Evolutionary conservation across 345 rosid species (phyloP).

Genomic region (Brassica cretica): DNA sequence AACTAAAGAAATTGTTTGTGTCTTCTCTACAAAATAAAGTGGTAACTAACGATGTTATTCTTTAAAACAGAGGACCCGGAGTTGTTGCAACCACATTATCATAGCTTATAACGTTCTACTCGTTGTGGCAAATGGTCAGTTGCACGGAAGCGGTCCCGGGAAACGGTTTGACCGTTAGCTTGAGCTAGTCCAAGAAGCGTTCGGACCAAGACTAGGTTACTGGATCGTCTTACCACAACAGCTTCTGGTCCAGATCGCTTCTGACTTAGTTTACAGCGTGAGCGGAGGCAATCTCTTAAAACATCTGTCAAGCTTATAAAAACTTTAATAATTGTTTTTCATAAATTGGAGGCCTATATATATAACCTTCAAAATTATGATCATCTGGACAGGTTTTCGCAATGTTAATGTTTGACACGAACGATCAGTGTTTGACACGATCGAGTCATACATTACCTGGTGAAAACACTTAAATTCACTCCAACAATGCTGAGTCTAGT

Average conservation of each 20-base stretch:
- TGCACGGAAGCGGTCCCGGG: constrained; percentile 82
- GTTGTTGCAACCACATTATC: constrained; percentile 52
- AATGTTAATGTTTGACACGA: constrained; percentile 50
- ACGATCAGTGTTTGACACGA: constrained; percentile 55
- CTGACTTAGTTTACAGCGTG: constrained; percentile 68
- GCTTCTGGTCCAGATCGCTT: constrained; percentile 66
- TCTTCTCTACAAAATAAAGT: constrained; percentile 14
- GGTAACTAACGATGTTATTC: background rate
- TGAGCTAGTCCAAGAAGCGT: constrained; percentile 81
- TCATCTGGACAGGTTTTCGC: constrained; percentile 47
- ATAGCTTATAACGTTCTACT: constrained; percentile 79
- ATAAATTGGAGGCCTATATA: too few species aligned
- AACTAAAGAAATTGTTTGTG: background rate
- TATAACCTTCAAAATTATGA: background rate
- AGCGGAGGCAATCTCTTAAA: constrained; percentile 76
- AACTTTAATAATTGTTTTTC: background rate
- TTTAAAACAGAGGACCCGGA: constrained; percentile 69
- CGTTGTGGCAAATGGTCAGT: constrained; percentile 89
- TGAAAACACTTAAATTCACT: constrained; percentile 33
- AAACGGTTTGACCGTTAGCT: constrained; percentile 76
- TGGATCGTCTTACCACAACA: constrained; percentile 84
- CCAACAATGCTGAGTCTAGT: constrained; percentile 41
- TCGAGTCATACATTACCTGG: constrained; percentile 44
- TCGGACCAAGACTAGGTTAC: constrained; percentile 78
- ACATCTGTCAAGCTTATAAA: constrained; percentile 42